Evolutionary conservation across 306 rosid species (phyloP), one percentile per base, ranked within the genome.

Genomic region (Heteromeles arbutifolia): DNA sequence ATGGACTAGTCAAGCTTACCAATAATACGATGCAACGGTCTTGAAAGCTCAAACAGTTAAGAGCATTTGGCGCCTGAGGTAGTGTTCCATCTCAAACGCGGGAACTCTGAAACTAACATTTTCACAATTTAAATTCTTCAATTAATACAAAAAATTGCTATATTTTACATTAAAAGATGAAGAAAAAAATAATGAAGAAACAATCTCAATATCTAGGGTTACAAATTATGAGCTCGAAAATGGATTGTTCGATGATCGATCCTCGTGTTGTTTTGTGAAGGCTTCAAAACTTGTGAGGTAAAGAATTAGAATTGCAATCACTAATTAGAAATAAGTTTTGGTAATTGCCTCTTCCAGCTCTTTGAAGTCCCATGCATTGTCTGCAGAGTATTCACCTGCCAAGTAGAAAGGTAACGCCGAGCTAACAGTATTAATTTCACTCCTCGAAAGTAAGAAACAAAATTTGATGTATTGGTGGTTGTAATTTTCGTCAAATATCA

Each of bases 281-380:
- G 45, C 74, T 32, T 22, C 76, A 54, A 39, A 56, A 54, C 24
- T 71, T 53, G 34, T 39, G 57, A 31, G 69, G 8, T 43, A 56
- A 41, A 34, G 45, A 19, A 61, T 17, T 19, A 52, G 54, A 65
- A 43, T 50, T 70, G 13, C 52, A 29, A 59, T 52, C 19, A 26
- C 58, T 53, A 52, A 69, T 81, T 82, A 93, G 79, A 94, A 89
- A 76, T 90, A 94, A 61, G 34, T 81, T 82, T 87, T 92, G 82
- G 87, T 82, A 41, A 95, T 80, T 44, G 96, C 86, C 57, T 88
- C 97, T 84, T 95, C 96, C 69, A 95, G 87, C 80, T 92, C 98
- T 76, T 83, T 78, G 84, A 90, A 94, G 37, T 92, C 97, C 98
- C 96, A 94, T 64, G 98, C 97, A 85, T 89, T 91, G 78, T 94